Evolutionary conservation across 2,329 filamentous ascomycete species (phyloP).

Genomic region (Alternaria ethzedia): DNA sequence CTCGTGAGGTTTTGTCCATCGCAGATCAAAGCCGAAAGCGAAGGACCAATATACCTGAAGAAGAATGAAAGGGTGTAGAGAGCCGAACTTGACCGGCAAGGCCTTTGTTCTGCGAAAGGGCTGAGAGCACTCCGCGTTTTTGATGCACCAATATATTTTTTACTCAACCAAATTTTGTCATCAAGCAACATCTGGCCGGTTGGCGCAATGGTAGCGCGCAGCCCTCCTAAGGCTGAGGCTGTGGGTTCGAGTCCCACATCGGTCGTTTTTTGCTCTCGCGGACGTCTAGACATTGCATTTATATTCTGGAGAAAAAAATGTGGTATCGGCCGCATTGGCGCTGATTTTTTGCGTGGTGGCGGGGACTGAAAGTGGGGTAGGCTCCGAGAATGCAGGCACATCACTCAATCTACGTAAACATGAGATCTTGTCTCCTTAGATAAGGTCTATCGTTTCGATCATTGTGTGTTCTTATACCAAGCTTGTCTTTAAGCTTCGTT

Average conservation of each 20-base stretch:
- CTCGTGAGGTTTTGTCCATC: neutral
- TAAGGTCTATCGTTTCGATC: rapidly evolving
- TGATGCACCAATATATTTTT: neutral
- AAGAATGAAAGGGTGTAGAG: neutral
- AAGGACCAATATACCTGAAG: neutral
- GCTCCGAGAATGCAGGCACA: neutral
- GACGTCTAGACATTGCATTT: neutral
- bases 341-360: neutral
- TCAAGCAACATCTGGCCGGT: conserved; percentile 28
- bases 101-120: neutral
- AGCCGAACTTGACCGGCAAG: neutral
- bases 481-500: too few relatives aligned
- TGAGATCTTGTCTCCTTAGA: too few relatives aligned
- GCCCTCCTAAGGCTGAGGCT: conserved; percentile 50
- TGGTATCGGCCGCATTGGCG: neutral
- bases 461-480: neutral
- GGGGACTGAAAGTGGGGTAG: neutral
- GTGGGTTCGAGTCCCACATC: conserved; percentile 48
- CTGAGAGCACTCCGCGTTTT: too few relatives aligned
- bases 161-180: conserved; percentile 1
- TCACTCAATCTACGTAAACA: too few relatives aligned
- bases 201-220: conserved; percentile 51
- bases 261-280: conserved; percentile 27
- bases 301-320: neutral
- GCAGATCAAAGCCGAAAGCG: neutral